Conservation (phyloP, 2,329 filamentous ascomycete genomes). For the Trichoderma pleuroti region DNA sequence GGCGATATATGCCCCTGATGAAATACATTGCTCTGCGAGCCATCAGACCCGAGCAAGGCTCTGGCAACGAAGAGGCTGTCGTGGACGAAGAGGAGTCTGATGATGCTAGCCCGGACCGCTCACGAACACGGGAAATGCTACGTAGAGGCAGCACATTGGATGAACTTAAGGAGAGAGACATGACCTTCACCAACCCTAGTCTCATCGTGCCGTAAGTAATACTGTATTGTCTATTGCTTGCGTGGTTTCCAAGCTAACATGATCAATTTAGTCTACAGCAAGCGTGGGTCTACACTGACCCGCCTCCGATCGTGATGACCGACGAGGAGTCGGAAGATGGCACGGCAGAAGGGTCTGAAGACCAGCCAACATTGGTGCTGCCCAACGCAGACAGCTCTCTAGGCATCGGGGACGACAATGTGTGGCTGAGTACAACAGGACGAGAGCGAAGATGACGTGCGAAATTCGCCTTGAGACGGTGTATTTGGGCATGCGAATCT, state of each 20-base stretch:
- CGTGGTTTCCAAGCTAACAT: not conserved
- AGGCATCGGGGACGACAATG: conserved; percentile 40
- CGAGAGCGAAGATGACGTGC: conserved; percentile 2
- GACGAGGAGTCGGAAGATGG: conserved; percentile 28
- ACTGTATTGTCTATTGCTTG: not conserved
- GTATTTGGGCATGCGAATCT: not conserved
- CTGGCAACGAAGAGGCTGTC: conserved; percentile 35
- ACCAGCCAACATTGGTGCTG: conserved; percentile 28
- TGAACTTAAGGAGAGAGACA: conserved; percentile 65
- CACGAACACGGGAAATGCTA: conserved; percentile 40
- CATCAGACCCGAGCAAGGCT: conserved; percentile 59
- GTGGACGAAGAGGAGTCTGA: conserved; percentile 41
- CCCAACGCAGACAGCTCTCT: conserved; percentile 35
- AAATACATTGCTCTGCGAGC: conserved; percentile 88
- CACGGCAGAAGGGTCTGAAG: conserved; percentile 14
- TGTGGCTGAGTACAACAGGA: conserved; percentile 32
- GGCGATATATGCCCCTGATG: conserved; percentile 82
- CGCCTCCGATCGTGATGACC: conserved; percentile 35
- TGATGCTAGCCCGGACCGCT: conserved; percentile 33
- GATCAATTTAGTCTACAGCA: conserved; percentile 53
- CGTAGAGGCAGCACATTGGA: conserved; percentile 64
- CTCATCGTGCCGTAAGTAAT: conserved; percentile 60
- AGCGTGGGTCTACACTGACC: conserved; percentile 64
- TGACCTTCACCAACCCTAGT: conserved; percentile 74
- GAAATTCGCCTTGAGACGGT: not conserved